These are phyloP conservation scores for Neopestalotiopsis clavispora DNA, from an alignment of 2,329 filamentous ascomycete species.

Conservation along the genomic window DNA sequence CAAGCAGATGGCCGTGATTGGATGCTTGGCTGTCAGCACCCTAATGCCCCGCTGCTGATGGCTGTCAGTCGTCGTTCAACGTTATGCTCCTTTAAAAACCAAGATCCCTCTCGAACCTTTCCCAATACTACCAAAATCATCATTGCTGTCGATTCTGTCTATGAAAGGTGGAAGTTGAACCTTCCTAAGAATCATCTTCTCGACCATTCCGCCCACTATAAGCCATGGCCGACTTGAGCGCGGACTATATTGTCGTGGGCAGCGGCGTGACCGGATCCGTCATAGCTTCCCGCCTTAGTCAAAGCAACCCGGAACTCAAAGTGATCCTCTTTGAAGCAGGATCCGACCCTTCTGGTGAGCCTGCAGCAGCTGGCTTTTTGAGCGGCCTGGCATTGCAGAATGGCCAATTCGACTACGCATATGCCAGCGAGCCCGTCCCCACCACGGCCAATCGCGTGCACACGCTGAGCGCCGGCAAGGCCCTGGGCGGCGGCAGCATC, in stretches of 20 bases:
- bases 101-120: too few species aligned
- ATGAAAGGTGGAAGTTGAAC: too few species aligned
- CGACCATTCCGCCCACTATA: too few species aligned
- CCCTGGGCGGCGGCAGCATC: conserved; percentile 31
- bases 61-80: too few species aligned
- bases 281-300: conserved; percentile 30
- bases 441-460: conserved; percentile 25
- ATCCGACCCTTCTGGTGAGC: conserved; percentile 25
- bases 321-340: conserved; percentile 32
- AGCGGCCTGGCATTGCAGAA: conserved; percentile 27
- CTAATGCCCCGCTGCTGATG: too few species aligned
- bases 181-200: too few species aligned
- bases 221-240: background rate
- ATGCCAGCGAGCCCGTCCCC: conserved; percentile 26
- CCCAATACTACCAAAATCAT: too few species aligned
- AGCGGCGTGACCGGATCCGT: conserved; percentile 31
- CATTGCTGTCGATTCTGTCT: too few species aligned
- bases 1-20: too few species aligned
- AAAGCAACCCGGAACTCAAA: conserved; percentile 23
- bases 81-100: too few species aligned
- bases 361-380: conserved; percentile 25
- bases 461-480: conserved; percentile 26
- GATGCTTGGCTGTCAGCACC: too few species aligned
- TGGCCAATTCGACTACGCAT: conserved; percentile 29
- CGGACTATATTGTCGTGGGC: conserved; percentile 32